These are phyloP conservation scores for Rhizopogon parksii DNA, from an alignment of 1,284 basidiomycete genomes.

Conservation along the genomic window DNA sequence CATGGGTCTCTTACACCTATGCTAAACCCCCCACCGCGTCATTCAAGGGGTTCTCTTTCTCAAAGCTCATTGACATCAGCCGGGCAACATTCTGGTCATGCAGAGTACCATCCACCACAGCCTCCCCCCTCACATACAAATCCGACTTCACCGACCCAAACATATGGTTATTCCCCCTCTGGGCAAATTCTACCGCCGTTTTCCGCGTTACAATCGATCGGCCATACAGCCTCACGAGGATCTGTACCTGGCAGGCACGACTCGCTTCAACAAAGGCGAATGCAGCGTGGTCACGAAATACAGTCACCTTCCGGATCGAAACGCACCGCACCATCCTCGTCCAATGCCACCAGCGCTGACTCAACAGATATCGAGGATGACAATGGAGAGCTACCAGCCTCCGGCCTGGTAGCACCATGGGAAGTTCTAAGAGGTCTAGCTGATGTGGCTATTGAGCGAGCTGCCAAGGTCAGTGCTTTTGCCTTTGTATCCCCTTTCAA, in stretches of 20 bases:
- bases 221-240: constrained; percentile 39
- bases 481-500: neutral
- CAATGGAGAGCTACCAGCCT: constrained; percentile 70
- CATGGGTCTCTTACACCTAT: constrained; percentile 21
- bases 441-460: constrained; percentile 70
- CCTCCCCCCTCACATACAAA: constrained; percentile 22
- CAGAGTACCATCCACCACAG: constrained; percentile 26
- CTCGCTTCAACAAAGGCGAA: constrained; percentile 30
- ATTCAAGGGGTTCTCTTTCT: constrained; percentile 20
- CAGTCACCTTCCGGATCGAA: constrained; percentile 41
- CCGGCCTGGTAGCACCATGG: constrained; percentile 75
- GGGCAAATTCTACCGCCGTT: constrained; percentile 62
- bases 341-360: constrained; percentile 65
- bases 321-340: constrained; percentile 50
- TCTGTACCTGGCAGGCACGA: constrained; percentile 60
- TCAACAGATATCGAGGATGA: constrained; percentile 72
- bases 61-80: constrained; percentile 14
- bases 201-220: constrained; percentile 59
- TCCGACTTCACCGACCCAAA: constrained; percentile 12
- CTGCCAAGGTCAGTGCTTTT: constrained; percentile 53
- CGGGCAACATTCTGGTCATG: constrained; percentile 8
- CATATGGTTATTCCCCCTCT: constrained; percentile 26
- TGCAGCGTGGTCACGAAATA: constrained; percentile 32
- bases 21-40: constrained; percentile 20
- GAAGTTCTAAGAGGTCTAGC: constrained; percentile 75